Conservation (phyloP, 805 yeast species). For the Barnettozyma siamensis region DNA sequence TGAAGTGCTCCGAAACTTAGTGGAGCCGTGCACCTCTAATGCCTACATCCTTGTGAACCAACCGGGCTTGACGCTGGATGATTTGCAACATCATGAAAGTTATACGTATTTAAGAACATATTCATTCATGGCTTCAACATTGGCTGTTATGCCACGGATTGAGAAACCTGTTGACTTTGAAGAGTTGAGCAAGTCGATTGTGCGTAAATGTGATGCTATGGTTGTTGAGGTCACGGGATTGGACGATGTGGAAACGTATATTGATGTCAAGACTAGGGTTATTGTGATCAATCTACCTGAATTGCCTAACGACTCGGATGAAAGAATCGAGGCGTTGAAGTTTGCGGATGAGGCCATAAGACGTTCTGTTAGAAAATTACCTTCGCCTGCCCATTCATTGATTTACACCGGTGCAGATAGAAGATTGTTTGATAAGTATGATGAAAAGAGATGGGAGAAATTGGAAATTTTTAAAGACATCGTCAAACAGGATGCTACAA, state of each 20-base stretch:
- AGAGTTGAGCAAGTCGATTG: conserved; percentile 36
- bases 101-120: conserved; percentile 48
- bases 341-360: conserved; percentile 39
- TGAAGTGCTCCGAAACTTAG: conserved; percentile 26
- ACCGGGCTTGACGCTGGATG: conserved; percentile 46
- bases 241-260: conserved; percentile 49
- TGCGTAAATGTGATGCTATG: conserved; percentile 48
- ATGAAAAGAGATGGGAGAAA: conserved; percentile 29
- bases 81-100: conserved; percentile 35
- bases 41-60: conserved; percentile 51
- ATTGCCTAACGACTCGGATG: conserved; percentile 34
- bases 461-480: conserved; percentile 51
- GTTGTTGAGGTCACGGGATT: conserved; percentile 35
- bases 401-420: conserved; percentile 44
- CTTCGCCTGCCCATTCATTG: conserved; percentile 66
- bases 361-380: conserved; percentile 56
- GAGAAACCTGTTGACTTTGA: conserved; percentile 35
- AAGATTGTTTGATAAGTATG: conserved; percentile 18
- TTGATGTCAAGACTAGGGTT: conserved; percentile 58
- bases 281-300: conserved; percentile 52
- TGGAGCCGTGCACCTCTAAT: conserved; percentile 44
- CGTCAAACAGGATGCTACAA: conserved; percentile 39
- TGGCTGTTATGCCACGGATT: conserved; percentile 52
- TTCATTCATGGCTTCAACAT: conserved; percentile 52
- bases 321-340: conserved; percentile 30